Base-by-base conservation (phyloP, 805 yeast species). In the Alloascoidea hylecoeti region DNA sequence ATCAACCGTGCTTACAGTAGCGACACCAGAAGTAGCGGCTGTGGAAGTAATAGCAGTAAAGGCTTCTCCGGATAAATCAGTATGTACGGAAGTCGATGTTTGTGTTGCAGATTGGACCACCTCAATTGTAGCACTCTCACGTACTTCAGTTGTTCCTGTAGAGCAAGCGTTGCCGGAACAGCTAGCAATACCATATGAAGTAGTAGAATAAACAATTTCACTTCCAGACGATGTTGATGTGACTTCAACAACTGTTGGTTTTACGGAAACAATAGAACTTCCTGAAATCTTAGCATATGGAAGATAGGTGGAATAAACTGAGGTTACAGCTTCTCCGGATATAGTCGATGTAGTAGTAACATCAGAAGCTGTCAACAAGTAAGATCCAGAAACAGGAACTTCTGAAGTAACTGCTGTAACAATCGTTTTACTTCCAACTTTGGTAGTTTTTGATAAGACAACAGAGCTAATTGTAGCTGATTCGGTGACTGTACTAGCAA, bases 21-120 rank as follows among this genome's bases (percentile, higher is more conserved):
- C 30, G n/a, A 23, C 30, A 23, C 30, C 30, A 23, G 30, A 23
- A 23, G n/a, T 23, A 23, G 30, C 30, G 9, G 30, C 30, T n/a
- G 9, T n/a, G 13, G 30, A 9, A 23, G 9, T n/a, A n/a, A 23
- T 23, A 23, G 30, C 30, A n/a, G 30, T 9, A 23, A 9, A 23
- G 30, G n/a, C n/a, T n/a, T n/a, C n/a, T n/a, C n/a, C n/a, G n/a
- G n/a, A n/a, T n/a, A n/a, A n/a, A n/a, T n/a, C n/a, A n/a, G n/a
- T n/a, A n/a, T n/a, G n/a, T n/a, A n/a, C n/a, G n/a, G n/a, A n/a
- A n/a, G n/a, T n/a, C n/a, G n/a, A n/a, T n/a, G n/a, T n/a, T n/a
- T n/a, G n/a, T n/a, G n/a, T n/a, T n/a, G n/a, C n/a, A n/a, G n/a
- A n/a, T n/a, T n/a, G n/a, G n/a, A n/a, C n/a, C n/a, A n/a, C n/a